Evolutionary conservation across 768 basidiomycete genomes (phyloP), one percentile per base, ranked within the genome.

Genomic region (Lactarius evosmus): DNA sequence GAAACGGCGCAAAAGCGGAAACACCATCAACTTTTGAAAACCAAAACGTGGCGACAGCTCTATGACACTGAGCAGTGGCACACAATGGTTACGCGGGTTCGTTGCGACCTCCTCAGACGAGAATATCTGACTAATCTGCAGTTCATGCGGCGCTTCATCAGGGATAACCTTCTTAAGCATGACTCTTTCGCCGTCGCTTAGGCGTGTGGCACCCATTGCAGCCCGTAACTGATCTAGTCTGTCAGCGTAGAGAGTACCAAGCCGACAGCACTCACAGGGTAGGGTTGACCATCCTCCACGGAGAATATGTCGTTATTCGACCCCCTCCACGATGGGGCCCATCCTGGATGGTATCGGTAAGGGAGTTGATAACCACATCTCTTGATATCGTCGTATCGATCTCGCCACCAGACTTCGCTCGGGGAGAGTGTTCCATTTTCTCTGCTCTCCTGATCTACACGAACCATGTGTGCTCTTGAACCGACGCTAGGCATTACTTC

Each of bases 191-290:
- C 72, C 72, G 59, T 79, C 76, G 11, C 46, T 58, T 7, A 67
- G 7, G 1, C 76, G 72, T 1, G 68, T 67, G 0, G 70, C 78
- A 65, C 78, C 78, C 12, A 75, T 62, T 9, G 70, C 12, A n/a
- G 54, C 14, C 58, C 44, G 25, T 50, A 52, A 11, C 61, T 51
- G 49, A 36, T 30, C 7, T 52, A 29, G 32, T 33, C 4, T 14
- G 30, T 38, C 38, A 61, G 29, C 8, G 1, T 16, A 2, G n/a
- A n/a, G 7, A 22, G 17, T 1, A 25, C 8, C 5, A 17, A 22
- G 14, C 25, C 7, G 25, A 44, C 3, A 36, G 7, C 4, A 19
- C 60, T 41, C 17, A 61, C 60, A 14, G 34, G 33, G 12, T 2
- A 19, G n/a, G 50, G 34, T 29, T 40, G 52, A 14, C 60, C 60